Conservation (phyloP, 228 moss, liverwort and hornwort genomes). For the Sphagnum magellanicum region DNA sequence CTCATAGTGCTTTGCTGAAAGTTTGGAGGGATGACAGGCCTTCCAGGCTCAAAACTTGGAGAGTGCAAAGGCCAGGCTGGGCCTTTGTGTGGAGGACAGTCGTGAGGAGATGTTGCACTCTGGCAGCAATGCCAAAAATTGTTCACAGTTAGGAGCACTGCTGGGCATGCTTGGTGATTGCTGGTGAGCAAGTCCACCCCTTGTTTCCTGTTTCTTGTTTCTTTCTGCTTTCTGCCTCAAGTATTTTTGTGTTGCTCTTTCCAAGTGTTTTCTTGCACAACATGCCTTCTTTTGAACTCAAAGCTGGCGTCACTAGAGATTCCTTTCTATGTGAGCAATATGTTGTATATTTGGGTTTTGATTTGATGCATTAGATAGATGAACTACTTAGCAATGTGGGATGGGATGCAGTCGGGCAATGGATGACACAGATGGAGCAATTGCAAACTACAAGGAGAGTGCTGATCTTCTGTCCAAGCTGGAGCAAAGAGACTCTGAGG, state of each 20-base stretch:
- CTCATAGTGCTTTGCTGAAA: neutral
- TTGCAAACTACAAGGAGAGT: conserved; percentile 77
- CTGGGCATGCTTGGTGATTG: conserved; percentile 99
- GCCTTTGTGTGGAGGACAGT: conserved; percentile 71
- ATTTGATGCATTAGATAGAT: neutral
- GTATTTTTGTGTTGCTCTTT: neutral
- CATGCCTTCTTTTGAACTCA: no score
- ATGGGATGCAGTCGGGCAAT: conserved; percentile 61
- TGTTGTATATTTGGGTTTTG: neutral
- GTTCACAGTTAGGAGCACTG: conserved; percentile 86
- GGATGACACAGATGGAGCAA: conserved; percentile 62
- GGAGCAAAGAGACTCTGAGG: conserved; percentile 65
- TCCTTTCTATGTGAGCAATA: no score
- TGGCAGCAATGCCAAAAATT: conserved; percentile 43
- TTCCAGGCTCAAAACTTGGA: conserved; percentile 85
- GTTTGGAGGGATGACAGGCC: conserved; percentile 36
- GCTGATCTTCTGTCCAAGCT: conserved; percentile 59
- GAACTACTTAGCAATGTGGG: neutral
- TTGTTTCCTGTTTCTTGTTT: neutral
- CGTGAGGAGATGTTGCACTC: conserved; percentile 65
- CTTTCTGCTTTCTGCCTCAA: neutral
- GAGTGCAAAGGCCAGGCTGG: conserved; percentile 87
- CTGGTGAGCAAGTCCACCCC: conserved; percentile 39
- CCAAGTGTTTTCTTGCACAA: no score
- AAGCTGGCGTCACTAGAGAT: no score